Conservation (phyloP, 108 stramenopile genomes). For the Schizochytrium sp. region DNA sequence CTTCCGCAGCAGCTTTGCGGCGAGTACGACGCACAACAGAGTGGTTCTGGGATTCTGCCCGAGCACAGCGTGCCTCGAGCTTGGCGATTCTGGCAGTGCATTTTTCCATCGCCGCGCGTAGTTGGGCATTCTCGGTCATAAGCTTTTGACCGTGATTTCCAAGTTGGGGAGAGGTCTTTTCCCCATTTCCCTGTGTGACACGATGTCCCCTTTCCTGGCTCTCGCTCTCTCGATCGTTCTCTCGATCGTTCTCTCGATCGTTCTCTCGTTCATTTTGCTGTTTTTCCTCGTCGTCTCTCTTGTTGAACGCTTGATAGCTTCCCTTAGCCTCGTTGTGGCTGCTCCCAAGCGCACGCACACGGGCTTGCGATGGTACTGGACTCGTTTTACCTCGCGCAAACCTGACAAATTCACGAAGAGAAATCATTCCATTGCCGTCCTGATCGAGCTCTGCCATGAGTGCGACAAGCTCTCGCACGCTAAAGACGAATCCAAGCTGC, state of each 20-base stretch:
- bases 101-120: neutral
- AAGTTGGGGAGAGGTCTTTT: no score
- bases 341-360: neutral
- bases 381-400: neutral
- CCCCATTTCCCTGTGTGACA: no score
- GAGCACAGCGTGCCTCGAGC: neutral
- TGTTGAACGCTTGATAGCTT: no score
- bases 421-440: neutral
- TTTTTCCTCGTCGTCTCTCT: no score
- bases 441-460: neutral
- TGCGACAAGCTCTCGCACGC: neutral
- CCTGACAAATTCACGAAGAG: neutral
- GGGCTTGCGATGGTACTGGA: neutral
- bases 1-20: neutral
- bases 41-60: neutral
- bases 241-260: neutral
- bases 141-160: neutral
- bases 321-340: no score
- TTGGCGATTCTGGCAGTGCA: neutral
- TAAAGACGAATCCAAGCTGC: neutral
- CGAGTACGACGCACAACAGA: neutral
- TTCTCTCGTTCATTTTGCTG: no score
- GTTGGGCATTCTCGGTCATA: neutral
- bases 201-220: neutral
- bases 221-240: neutral